Base-by-base conservation (phyloP, 768 basidiomycete genomes). In the Naganishia randhawae region DNA sequence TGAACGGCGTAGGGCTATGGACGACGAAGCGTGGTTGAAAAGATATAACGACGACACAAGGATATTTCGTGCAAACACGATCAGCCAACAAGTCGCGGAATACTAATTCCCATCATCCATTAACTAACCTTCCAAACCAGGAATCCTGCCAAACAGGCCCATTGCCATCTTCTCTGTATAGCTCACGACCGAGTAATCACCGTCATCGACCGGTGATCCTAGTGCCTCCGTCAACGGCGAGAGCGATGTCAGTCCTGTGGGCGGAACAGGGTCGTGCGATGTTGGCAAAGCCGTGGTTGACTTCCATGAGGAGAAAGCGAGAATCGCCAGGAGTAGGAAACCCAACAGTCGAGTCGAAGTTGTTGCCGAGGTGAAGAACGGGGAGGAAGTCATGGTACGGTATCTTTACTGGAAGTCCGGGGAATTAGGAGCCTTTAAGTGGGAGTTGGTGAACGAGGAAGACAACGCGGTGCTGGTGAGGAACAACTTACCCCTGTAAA, bases 111-210 rank as follows among this genome's bases (percentile, higher is more conserved):
- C n/a, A n/a, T n/a, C n/a, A 16, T 3, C 8, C 4, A 16, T 3
- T 7, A 13, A 54, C 53, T 57, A 10, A 57, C 55, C 55, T n/a
- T 57, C 55, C 3, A 37, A 35, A 57, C 55, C 55, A 3, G 35
- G 55, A 35, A 37, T 57, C 27, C 37, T 57, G 17, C 55, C 55
- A 41, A 57, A 41, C 9, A 57, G 6, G 32, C 55, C 55, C 55
- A 25, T 39, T 6, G 55, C 55, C 55, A 57, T 57, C 55, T 57
- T 57, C 32, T 57, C 55, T 35, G 55, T 57, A 25, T 57, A 57
- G 19, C 55, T 57, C 17, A 39, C 9, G 19, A 33, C 37, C 35
- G 55, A 37, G 37, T 57, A 22, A 41, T 39, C 55, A 16, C 31
- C 55, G 41, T 57, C 55, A 41, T 57, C 55, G 7, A 27, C 33